Conservation (phyloP, 371 early-diverging fungal species). For the Circinella minor region DNA sequence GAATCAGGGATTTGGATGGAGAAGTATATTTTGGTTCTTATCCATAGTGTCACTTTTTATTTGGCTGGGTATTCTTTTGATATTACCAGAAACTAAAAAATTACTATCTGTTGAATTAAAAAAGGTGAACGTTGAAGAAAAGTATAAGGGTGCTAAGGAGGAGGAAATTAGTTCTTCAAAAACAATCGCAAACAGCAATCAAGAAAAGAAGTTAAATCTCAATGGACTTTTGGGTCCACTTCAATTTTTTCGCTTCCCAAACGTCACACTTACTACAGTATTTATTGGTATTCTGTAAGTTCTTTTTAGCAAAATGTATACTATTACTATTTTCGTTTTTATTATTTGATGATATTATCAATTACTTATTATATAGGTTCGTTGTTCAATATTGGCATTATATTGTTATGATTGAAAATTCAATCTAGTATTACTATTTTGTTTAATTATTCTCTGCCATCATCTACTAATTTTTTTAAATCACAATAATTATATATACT, state of each 20-base stretch:
- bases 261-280: slow-evolving; percentile 32
- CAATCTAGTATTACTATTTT: too few relatives aligned
- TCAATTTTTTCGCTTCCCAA: slow-evolving; percentile 29
- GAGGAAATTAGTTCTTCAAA: not conserved
- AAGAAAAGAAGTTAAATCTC: not conserved
- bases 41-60: slow-evolving; percentile 35
- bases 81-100: slow-evolving; percentile 48
- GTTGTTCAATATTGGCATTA: too few relatives aligned
- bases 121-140: not conserved
- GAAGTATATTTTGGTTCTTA: slow-evolving; percentile 48
- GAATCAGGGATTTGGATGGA: slow-evolving; percentile 50
- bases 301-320: too few relatives aligned
- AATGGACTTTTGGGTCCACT: slow-evolving; percentile 39
- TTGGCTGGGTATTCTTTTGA: slow-evolving; percentile 38
- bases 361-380: too few relatives aligned
- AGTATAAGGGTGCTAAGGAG: not conserved
- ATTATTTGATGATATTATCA: not conserved
- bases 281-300: slow-evolving; percentile 46
- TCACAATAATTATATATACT: too few relatives aligned
- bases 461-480: too few relatives aligned
- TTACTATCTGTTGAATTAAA: not conserved
- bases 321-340: too few relatives aligned
- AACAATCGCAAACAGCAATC: not conserved
- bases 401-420: too few relatives aligned
- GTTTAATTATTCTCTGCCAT: too few relatives aligned